A percentile compares a stretch with the other conserved stretches of the same genome.
Conservation (phyloP, 2,329 filamentous ascomycete genomes). For the Aureobasidium sp. region DNA sequence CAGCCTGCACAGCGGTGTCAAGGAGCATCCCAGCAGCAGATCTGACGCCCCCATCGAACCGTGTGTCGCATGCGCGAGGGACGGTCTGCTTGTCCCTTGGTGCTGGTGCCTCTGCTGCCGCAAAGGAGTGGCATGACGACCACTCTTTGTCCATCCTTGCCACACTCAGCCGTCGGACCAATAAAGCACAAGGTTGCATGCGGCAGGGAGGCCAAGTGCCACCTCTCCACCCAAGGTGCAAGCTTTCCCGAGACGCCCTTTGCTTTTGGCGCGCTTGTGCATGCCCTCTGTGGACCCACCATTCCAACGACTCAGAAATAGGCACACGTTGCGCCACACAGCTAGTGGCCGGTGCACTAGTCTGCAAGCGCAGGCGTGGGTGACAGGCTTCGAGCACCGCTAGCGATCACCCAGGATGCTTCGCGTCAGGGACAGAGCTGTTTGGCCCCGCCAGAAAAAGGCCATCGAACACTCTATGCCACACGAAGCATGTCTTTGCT, state of each 20-base stretch:
- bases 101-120: conserved; percentile 6
- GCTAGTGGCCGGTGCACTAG: conserved; percentile 13
- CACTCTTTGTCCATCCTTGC: conserved; percentile 16
- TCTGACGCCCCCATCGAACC: conserved; percentile 10
- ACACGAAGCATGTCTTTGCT: conserved; percentile 16
- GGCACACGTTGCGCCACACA: conserved; percentile 16
- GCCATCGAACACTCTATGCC: conserved; percentile 15
- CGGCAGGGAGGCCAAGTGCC: conserved; percentile 13
- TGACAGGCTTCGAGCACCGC: conserved; percentile 15
- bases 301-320: conserved; percentile 17
- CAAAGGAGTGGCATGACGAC: conserved; percentile 13
- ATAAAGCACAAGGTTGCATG: conserved; percentile 13
- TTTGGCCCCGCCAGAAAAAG: conserved; percentile 14
- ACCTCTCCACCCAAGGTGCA: conserved; percentile 1
- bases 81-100: conserved; percentile 8
- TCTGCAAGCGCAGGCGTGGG: conserved; percentile 12
- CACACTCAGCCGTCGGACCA: conserved; percentile 12
- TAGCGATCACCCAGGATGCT: conserved; percentile 13
- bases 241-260: conserved; percentile 13
- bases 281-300: conserved; percentile 15
- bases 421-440: conserved; percentile 15
- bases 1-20: conserved; percentile 10
- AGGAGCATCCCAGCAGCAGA: conserved; percentile 14
- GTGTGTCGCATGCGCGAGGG: conserved; percentile 14
- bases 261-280: conserved; percentile 16